Base-by-base conservation (phyloP, 2,329 filamentous ascomycete species). In the Cladophialophora immunda region DNA sequence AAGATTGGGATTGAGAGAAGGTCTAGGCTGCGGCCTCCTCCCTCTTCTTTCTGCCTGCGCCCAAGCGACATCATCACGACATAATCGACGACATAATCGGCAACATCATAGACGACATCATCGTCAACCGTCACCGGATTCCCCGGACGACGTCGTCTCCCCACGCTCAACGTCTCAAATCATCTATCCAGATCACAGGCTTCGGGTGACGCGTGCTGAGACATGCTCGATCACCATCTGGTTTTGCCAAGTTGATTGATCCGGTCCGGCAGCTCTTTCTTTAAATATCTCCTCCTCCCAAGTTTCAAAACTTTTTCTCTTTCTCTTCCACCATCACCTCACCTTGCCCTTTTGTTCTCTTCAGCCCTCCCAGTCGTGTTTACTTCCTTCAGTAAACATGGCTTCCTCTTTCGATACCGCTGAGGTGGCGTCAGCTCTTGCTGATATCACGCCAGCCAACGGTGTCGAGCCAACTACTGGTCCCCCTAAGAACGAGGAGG, bases 371-470 rank as follows among this genome's bases (percentile, higher is more conserved):
- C 27, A n/a, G 52, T 45, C 27, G 19, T 41, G 38, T 60, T 54
- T n/a, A 47, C 58, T 30, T 13, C 22, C 8, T 41, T 29, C 17
- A 34, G 41, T 53, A 22, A 55, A 61, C 11, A 54, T 52, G n/a
- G 55, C 47, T 61, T 50, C 54, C 55, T 67, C 67, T 19, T 61
- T 47, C n/a, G 50, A 67, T n/a, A 67, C 66, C 27, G 45, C 41
- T 29, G 54, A 22, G 13, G 60, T 70, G 63, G 30, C 57, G 13
- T 45, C 58, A 22, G 66, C 61, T n/a, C 50, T 69, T 25, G 34
- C 30, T 15, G 62, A 65, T 4, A 53, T 50, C 54, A 62, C 63
- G 17, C 53, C 54, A 25, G 15, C 57, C 56, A 63, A 63, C 52
- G 55, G 58, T 50, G 30, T 61, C 41, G 30, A 15, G 54, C 45